Percentiles rank a stretch among this genome's conserved stretches.
Conservation (phyloP, 495 filamentous ascomycete species). For the Rusavskia elegans region DNA sequence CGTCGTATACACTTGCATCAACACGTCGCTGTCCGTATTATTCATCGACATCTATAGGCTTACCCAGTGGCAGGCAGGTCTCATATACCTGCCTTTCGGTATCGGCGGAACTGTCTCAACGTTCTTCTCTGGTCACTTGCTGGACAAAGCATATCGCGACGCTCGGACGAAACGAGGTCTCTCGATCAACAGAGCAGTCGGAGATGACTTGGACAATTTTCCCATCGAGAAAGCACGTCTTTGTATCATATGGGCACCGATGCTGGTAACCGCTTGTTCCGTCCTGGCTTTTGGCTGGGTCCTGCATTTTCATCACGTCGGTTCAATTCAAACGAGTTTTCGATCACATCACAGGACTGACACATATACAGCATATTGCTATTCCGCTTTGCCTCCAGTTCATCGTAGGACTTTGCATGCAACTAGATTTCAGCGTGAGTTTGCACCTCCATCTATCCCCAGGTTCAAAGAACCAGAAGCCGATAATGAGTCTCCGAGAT, state of each 20-base stretch:
- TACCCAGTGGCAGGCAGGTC: conserved; percentile 15
- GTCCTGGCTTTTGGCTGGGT: conserved; percentile 24
- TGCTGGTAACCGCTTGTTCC: conserved; percentile 27
- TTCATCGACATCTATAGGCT: conserved; percentile 16
- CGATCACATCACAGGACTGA: neutral
- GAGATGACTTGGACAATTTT: conserved; percentile 38
- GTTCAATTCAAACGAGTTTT: neutral
- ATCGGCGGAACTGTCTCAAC: conserved; percentile 12
- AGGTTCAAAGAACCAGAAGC: neutral
- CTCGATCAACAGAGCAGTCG: conserved; percentile 30
- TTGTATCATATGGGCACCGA: conserved; percentile 16
- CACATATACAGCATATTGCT: conserved; percentile 10
- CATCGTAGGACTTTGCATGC: conserved; percentile 13
- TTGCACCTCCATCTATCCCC: neutral
- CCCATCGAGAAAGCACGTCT: conserved; percentile 51
- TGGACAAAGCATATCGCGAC: conserved; percentile 6
- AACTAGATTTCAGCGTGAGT: conserved; percentile 15
- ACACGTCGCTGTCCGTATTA: conserved; percentile 10
- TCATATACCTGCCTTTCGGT: conserved; percentile 20
- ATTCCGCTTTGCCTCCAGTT: conserved; percentile 14
- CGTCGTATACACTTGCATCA: conserved; percentile 9
- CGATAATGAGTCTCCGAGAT: conserved; percentile 4
- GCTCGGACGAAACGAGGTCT: conserved; percentile 22
- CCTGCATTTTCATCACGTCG: conserved; percentile 6
- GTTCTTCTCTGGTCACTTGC: conserved; percentile 11